Evolutionary conservation across 768 basidiomycete species (phyloP), one percentile per base, ranked within the genome.

Genomic region (Lepiota subincarnata): DNA sequence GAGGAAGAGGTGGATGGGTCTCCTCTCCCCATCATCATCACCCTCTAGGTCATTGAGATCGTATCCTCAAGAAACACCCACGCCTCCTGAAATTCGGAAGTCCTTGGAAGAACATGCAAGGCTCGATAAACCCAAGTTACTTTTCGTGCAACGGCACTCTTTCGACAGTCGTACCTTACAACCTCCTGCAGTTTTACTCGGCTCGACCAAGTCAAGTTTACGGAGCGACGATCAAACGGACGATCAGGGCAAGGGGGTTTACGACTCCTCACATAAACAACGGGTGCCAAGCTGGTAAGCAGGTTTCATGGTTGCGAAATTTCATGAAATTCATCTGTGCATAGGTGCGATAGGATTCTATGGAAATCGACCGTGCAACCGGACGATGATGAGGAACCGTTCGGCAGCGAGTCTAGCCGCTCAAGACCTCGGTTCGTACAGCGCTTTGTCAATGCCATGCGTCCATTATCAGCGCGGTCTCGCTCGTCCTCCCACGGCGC

Each of bases 271-370:
- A 8, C 73, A 80, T 60, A 92, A 92, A 66, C 80, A 82, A 60
- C 83, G 90, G 16, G 90, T 92, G 20, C 90, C 90, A 4, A 89
- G 89, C 66, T 92, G 90, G 90, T 87, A 59, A 44, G 82, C 70
- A 4, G 46, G 14, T 16, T 6, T 37, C 31, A 31, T 31, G 31
- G 31, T 43, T 50, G 24, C 14, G 10, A 20, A 34, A 6, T 12
- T 10, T 20, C 41, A 41, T 22, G 40, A 38, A 48, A 41, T 22
- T 41, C 53, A 35, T 26, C 39, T 54, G 19, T n/a, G 4, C 36
- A 6, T 48, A 89, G 87, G 87, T 92, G 90, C 62, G 90, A 92
- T 64, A 82, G 90, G 16, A 88, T 92, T 41, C 68, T 92, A 4
- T 92, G 84, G 83, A 92, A 90, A 66, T 77, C 86, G 4, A 90